Conservation (phyloP, 2,329 filamentous ascomycete species). For the Paracoccidioides brasiliensis region DNA sequence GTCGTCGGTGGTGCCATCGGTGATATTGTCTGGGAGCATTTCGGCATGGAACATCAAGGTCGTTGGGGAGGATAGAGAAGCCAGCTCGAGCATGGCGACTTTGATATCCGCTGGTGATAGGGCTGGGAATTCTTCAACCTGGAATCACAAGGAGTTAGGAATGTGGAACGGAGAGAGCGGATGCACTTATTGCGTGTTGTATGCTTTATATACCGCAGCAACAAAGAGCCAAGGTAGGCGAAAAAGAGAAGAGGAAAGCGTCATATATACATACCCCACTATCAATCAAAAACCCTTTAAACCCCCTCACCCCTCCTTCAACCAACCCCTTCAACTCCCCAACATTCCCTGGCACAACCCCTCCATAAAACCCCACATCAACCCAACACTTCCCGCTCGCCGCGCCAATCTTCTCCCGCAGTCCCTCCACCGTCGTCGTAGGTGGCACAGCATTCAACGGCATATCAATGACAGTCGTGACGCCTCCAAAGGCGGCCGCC, state of each 20-base stretch:
- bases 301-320: constrained; percentile 75
- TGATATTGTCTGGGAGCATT: constrained; percentile 63
- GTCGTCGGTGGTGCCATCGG: constrained; percentile 65
- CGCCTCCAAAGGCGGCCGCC: constrained; percentile 86
- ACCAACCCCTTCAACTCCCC: constrained; percentile 67
- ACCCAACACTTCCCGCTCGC: constrained; percentile 88
- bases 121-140: constrained; percentile 93
- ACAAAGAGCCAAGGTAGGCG: not conserved
- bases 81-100: constrained; percentile 67
- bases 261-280: constrained; percentile 57
- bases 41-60: constrained; percentile 99
- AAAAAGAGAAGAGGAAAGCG: not conserved
- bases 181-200: too few relatives aligned
- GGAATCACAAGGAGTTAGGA: constrained; percentile 1
- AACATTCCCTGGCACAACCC: constrained; percentile 81
- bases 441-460: constrained; percentile 93
- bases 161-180: not conserved
- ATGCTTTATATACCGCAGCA: too few relatives aligned
- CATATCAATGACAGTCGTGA: constrained; percentile 97
- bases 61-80: constrained; percentile 53
- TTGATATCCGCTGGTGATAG: constrained; percentile 68
- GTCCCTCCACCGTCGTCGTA: constrained; percentile 72
- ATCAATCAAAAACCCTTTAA: constrained; percentile 96
- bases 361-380: constrained; percentile 96
- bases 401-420: constrained; percentile 75